A percentile compares a stretch with the other conserved stretches of the same genome.
Evolutionary conservation across 2,329 filamentous ascomycete genomes (phyloP).

Genomic region (Aspergillus sp.): DNA sequence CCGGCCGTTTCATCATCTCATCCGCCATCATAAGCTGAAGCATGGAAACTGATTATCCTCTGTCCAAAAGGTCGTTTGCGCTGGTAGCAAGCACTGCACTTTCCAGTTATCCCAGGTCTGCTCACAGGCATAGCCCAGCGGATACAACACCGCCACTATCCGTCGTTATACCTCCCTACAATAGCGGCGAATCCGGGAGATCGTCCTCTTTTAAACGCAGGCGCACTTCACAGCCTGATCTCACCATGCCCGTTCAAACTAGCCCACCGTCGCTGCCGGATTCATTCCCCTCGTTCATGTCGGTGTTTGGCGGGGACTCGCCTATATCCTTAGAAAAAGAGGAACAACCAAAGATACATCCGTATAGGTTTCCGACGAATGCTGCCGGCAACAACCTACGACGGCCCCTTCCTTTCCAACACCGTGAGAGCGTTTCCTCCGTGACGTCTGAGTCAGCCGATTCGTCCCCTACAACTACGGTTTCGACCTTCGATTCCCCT

Average conservation of each 20-base stretch:
- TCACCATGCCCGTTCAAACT: conserved; percentile 42
- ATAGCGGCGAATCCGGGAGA: conserved; percentile 28
- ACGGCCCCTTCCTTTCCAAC: conserved; percentile 33
- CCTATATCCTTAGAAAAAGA: conserved; percentile 26
- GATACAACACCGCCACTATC: conserved; percentile 5
- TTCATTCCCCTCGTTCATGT: conserved; percentile 55
- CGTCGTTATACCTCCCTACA: conserved; percentile 25
- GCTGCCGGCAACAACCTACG: conserved; percentile 26
- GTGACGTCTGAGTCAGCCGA: conserved; percentile 76
- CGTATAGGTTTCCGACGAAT: conserved; percentile 29
- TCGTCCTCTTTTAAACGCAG: conserved; percentile 32
- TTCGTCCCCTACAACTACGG: conserved; percentile 90
- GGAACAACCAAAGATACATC: conserved; percentile 27
- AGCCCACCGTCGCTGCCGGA: conserved; percentile 40
- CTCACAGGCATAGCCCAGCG: conserved; percentile 27
- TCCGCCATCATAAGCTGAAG: conserved; percentile 13
- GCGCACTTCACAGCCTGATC: conserved; percentile 20
- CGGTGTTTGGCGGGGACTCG: conserved; percentile 49
- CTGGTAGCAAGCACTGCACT: conserved; percentile 39
- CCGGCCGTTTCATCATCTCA: conserved; percentile 13
- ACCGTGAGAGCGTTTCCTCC: conserved; percentile 46
- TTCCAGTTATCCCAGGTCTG: conserved; percentile 25
- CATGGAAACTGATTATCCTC: conserved; percentile 31
- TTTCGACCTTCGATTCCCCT: conserved; percentile 89
- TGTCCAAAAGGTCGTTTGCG: conserved; percentile 40